A percentile compares a stretch with the other conserved stretches of the same genome.
These are phyloP conservation scores for Ophiostoma sp. DNA, from an alignment of 2,329 filamentous ascomycete species.

Conservation along the genomic window DNA sequence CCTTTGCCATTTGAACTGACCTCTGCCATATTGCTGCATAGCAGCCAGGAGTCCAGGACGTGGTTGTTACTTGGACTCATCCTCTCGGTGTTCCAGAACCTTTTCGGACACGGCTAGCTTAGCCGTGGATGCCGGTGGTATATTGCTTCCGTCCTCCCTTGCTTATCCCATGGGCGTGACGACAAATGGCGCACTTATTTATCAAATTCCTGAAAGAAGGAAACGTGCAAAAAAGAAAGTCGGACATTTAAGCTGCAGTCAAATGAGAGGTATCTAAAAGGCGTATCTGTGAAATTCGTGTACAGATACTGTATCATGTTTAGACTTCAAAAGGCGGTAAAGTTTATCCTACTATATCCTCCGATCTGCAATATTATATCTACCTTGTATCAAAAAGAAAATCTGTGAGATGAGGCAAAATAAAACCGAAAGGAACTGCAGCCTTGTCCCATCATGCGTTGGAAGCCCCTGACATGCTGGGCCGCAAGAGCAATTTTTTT, in stretches of 20 bases:
- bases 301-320: not conserved
- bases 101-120: not conserved
- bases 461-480: not conserved
- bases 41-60: not conserved
- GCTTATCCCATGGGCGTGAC: not conserved
- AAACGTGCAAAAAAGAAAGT: no score
- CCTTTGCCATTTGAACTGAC: no score
- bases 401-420: not conserved
- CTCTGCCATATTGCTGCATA: not conserved
- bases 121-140: not conserved
- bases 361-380: not conserved
- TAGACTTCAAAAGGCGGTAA: not conserved
- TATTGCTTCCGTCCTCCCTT: not conserved
- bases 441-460: not conserved
- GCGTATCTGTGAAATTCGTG: not conserved
- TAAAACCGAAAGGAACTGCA: not conserved
- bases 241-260: no score
- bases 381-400: not conserved
- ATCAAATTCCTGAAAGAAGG: not conserved
- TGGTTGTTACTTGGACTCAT: not conserved
- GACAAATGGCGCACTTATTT: not conserved
- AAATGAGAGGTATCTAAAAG: no score
- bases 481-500: not conserved
- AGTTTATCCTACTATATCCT: not conserved
- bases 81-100: conserved; percentile 7